These are phyloP conservation scores for Amniculicola lignicola DNA, from an alignment of 495 filamentous ascomycete genomes.

Conservation along the genomic window DNA sequence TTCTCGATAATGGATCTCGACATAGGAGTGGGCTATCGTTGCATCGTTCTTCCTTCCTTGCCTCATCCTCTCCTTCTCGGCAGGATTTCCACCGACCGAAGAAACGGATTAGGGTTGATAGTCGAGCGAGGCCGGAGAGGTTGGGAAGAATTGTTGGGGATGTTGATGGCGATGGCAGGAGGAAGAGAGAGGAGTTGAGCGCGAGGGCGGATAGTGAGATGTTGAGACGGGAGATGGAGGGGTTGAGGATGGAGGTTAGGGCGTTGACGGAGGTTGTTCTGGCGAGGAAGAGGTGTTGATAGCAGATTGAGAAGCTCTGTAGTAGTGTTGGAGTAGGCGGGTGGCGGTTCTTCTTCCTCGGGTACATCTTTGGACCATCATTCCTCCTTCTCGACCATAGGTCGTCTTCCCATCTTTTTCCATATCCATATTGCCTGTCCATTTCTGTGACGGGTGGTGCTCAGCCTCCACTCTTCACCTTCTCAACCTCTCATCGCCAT, in stretches of 20 bases:
- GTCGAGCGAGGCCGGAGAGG: not conserved
- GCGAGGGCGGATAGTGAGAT: slow-evolving; percentile 2
- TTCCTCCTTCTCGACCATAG: too few species aligned
- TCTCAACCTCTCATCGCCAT: not conserved
- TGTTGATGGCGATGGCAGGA: too few species aligned
- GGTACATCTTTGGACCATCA: too few species aligned
- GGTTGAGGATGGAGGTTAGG: slow-evolving; percentile 6
- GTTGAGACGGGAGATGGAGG: slow-evolving; percentile 10
- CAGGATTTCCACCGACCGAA: not conserved
- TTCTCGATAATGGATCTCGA: not conserved
- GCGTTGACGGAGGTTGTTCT: slow-evolving; percentile 8
- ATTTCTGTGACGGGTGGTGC: too few species aligned
- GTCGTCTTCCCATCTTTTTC: too few species aligned
- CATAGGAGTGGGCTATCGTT: not conserved
- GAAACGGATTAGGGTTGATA: too few species aligned
- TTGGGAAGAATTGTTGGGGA: not conserved
- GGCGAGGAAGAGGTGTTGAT: not conserved
- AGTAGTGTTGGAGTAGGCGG: too few species aligned
- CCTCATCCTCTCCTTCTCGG: not conserved
- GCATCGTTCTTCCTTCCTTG: not conserved
- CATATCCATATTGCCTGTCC: too few species aligned
- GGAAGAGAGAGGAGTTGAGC: not conserved
- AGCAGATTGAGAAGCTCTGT: not conserved
- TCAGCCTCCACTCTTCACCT: too few species aligned
- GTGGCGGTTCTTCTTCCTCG: too few species aligned